phyloP scores from a whole-genome alignment of 345 rosid species.

The Gossypium thurberi region DNA sequence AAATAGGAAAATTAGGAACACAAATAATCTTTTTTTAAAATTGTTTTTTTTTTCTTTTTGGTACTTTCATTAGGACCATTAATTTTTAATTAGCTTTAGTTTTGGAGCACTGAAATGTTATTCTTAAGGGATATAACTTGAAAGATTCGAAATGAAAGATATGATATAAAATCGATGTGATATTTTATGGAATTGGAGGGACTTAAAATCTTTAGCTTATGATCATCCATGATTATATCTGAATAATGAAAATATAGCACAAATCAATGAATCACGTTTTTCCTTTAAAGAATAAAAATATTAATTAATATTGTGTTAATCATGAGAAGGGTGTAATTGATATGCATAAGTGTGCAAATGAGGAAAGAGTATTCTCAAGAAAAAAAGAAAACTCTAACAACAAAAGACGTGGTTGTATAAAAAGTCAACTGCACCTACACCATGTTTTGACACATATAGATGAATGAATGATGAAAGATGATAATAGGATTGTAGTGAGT shows the following conservation, averaged over 20 bases:
- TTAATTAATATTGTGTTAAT: not conserved
- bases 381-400: not conserved
- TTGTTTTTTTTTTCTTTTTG: no score
- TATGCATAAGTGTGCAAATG: conserved; percentile 6
- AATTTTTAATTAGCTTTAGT: no score
- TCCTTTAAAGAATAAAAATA: not conserved
- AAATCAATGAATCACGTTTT: no score
- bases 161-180: not conserved
- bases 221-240: no score
- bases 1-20: not conserved
- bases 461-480: not conserved
- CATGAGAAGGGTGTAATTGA: not conserved
- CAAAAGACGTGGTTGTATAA: conserved; percentile 27
- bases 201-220: no score
- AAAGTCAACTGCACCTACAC: conserved; percentile 23
- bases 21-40: not conserved
- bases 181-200: no score
- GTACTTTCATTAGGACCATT: no score
- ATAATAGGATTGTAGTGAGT: not conserved
- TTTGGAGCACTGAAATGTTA: no score
- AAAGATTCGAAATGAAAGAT: no score
- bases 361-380: not conserved
- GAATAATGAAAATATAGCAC: no score
- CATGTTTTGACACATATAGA: not conserved
- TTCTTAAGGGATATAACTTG: no score